Percentiles rank a stretch among this genome's conserved stretches.
Conservation (phyloP, 2,329 filamentous ascomycete species). For the Shiraia sp. region DNA sequence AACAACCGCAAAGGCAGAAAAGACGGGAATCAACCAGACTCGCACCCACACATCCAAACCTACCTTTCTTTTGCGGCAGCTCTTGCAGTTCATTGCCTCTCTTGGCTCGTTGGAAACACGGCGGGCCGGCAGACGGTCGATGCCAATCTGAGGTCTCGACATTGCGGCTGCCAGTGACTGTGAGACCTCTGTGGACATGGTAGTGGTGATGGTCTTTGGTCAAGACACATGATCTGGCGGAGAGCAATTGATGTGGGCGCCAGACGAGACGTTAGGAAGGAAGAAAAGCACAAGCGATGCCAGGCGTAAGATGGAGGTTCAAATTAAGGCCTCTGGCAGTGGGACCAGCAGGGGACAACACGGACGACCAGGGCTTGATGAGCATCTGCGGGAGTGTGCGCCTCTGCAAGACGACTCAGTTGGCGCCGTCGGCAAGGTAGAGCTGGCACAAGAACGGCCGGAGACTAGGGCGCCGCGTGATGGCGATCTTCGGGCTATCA, state of each 20-base stretch:
- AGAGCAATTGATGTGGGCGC: constrained; percentile 10
- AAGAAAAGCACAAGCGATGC: constrained; percentile 27
- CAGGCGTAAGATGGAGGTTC: constrained; percentile 39
- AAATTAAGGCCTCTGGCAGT: constrained; percentile 47
- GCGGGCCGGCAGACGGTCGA: constrained; percentile 74
- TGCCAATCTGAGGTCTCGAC: constrained; percentile 77
- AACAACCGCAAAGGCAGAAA: constrained; percentile 9
- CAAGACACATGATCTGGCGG: constrained; percentile 41
- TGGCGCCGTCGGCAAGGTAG: constrained; percentile 13
- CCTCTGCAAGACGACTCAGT: constrained; percentile 35
- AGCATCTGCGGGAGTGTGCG: constrained; percentile 37
- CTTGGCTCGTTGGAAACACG: constrained; percentile 75
- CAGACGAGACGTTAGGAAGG: constrained; percentile 26
- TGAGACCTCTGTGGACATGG: constrained; percentile 38
- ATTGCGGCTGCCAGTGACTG: constrained; percentile 51
- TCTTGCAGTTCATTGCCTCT: constrained; percentile 96
- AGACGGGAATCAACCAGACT: too few relatives aligned
- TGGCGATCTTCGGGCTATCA: constrained; percentile 33
- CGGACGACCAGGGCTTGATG: constrained; percentile 35
- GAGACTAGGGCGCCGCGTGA: constrained; percentile 29
- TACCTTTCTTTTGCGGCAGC: constrained; percentile 89
- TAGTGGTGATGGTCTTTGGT: constrained; percentile 20
- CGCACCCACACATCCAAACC: not conserved
- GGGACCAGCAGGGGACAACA: constrained; percentile 28
- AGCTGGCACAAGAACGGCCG: constrained; percentile 2